A percentile compares a stretch with the other conserved stretches of the same genome.
These are phyloP conservation scores for Aspergillus pseudoterreus DNA, from an alignment of 2,329 filamentous ascomycete species.

Conservation along the genomic window DNA sequence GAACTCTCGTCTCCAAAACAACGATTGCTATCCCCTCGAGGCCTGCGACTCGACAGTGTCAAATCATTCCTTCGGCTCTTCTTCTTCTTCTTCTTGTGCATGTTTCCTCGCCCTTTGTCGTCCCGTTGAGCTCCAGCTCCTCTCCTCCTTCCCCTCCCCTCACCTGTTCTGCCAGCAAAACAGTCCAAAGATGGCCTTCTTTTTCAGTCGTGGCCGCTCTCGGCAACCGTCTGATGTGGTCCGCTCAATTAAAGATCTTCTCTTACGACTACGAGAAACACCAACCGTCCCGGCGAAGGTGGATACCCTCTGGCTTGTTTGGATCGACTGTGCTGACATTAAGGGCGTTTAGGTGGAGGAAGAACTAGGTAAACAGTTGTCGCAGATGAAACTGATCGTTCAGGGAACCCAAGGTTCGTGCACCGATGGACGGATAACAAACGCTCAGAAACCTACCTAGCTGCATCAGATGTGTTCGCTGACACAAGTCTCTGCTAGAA, in stretches of 20 bases:
- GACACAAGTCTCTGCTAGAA: constrained; percentile 52
- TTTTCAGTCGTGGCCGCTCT: constrained; percentile 61
- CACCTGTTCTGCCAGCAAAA: constrained; percentile 2
- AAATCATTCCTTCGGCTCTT: neutral
- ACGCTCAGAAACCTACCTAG: no score
- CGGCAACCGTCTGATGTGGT: constrained; percentile 61
- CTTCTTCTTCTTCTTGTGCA: constrained; percentile 3
- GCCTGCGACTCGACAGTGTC: neutral
- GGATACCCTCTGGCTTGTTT: constrained; percentile 8
- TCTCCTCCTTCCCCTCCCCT: constrained; percentile 1
- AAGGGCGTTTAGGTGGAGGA: constrained; percentile 63
- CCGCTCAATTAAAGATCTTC: constrained; percentile 60
- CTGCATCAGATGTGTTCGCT: constrained; percentile 4
- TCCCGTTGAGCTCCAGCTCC: constrained; percentile 2
- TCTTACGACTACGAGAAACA: constrained; percentile 59
- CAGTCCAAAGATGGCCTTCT: constrained; percentile 59
- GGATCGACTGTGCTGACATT: constrained; percentile 1
- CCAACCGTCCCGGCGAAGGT: constrained; percentile 54
- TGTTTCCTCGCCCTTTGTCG: neutral
- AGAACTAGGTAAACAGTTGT: constrained; percentile 78
- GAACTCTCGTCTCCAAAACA: neutral
- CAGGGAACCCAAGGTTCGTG: constrained; percentile 81
- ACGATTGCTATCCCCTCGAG: neutral
- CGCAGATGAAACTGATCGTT: constrained; percentile 87
- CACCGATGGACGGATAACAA: neutral